Evolutionary conservation across 306 rosid genomes (phyloP).

Genomic region (Senna tora): DNA sequence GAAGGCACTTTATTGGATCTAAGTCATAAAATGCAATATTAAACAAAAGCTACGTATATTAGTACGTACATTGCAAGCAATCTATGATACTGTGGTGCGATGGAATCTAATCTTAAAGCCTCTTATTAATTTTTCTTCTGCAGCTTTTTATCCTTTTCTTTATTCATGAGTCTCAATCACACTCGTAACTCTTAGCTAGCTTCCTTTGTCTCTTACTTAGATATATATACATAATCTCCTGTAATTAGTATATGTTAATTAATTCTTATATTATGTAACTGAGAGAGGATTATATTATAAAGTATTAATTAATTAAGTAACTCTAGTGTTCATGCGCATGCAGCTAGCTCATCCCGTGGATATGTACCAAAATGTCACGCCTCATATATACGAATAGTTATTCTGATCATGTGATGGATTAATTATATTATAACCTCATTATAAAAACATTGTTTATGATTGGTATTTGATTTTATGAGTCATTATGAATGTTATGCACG

Average conservation of each 20-base stretch:
- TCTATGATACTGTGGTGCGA: background rate
- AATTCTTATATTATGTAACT: background rate
- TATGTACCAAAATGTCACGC: background rate
- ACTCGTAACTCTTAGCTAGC: background rate
- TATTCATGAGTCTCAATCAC: background rate
- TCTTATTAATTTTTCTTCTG: background rate
- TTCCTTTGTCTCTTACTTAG: background rate
- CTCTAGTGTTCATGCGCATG: background rate
- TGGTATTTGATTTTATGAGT: background rate
- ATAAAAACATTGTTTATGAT: background rate
- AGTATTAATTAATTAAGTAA: too few relatives aligned
- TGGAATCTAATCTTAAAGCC: background rate
- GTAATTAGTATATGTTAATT: background rate
- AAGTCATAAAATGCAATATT: background rate
- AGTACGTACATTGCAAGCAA: too few relatives aligned
- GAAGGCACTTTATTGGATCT: too few relatives aligned
- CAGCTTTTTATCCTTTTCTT: background rate
- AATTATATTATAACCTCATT: background rate
- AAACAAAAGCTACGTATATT: too few relatives aligned
- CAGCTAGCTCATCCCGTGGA: background rate
- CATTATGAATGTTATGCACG: background rate
- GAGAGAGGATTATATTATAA: too few relatives aligned
- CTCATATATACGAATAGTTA: too few relatives aligned
- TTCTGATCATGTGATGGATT: background rate
- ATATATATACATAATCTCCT: background rate